These are phyloP conservation scores for Vitis hybrid DNA, from an alignment of 177 flowering plant species.

Conservation along the genomic window DNA sequence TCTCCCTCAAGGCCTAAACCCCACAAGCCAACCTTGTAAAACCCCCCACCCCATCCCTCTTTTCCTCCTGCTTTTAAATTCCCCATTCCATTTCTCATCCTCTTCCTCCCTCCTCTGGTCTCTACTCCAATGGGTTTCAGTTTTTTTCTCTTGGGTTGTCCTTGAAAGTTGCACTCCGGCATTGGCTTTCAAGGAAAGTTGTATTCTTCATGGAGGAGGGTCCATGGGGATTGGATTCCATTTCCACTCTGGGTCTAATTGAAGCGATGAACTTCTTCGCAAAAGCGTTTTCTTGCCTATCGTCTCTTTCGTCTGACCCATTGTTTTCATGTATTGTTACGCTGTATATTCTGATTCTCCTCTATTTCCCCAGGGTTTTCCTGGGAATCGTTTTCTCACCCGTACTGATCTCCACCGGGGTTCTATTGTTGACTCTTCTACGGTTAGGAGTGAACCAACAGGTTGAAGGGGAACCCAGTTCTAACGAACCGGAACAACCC, in stretches of 20 bases:
- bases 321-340: conserved; percentile 58
- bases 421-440: conserved; percentile 50
- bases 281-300: conserved; percentile 13
- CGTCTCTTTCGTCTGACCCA: conserved; percentile 35
- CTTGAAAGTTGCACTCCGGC: background rate
- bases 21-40: conserved; percentile 2
- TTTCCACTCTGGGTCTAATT: background rate
- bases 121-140: background rate
- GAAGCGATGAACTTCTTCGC: conserved; percentile 14
- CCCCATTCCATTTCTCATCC: background rate
- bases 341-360: conserved; percentile 46
- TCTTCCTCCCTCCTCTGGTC: background rate
- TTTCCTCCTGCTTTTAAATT: background rate
- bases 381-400: conserved; percentile 49
- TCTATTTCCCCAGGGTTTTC: conserved; percentile 53
- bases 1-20: background rate
- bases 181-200: background rate
- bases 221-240: conserved; percentile 14
- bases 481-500: background rate
- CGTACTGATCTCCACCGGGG: conserved; percentile 41
- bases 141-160: background rate
- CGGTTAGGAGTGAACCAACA: conserved; percentile 44
- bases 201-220: conserved; percentile 17
- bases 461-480: background rate
- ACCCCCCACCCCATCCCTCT: conserved; percentile 3